Evolutionary conservation across 768 basidiomycete species (phyloP), one percentile per base, ranked within the genome.

Genomic region (Russula virescens): DNA sequence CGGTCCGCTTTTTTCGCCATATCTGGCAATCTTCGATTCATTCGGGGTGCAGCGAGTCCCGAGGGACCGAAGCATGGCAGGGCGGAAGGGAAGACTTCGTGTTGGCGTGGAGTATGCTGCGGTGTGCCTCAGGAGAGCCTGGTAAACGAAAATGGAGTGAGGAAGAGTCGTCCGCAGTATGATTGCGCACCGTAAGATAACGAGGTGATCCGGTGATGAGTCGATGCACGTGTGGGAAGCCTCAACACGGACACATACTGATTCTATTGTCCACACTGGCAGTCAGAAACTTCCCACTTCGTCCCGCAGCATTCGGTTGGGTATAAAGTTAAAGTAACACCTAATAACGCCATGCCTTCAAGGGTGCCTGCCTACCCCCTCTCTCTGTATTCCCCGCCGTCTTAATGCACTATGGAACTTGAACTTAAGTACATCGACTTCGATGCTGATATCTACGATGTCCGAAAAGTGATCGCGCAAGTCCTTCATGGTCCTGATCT

Each of bases 191-290:
- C n/a, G n/a, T n/a, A n/a, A 0, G 88, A 81, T 16, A 91, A 76
- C 0, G 90, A 91, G 0, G 88, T 81, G 16, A 91, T n/a, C n/a
- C n/a, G n/a, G n/a, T n/a, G n/a, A n/a, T n/a, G n/a, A n/a, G n/a
- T n/a, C 76, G 43, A 91, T 79, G 66, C 90, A 86, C n/a, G n/a
- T n/a, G n/a, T n/a, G n/a, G 0, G 89, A 86, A 0, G 90, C 86
- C 69, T 91, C 89, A 84, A n/a, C 79, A 13, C 87, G 80, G 38
- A 88, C 73, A 10, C 83, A n/a, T n/a, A n/a, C n/a, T n/a, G n/a
- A n/a, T n/a, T n/a, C n/a, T n/a, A n/a, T n/a, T n/a, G n/a, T n/a
- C n/a, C n/a, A n/a, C n/a, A n/a, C n/a, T n/a, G n/a, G n/a, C 13
- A 38, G 38, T 11, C 10, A 38, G 10, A 38, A 38, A 14, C 38